A percentile compares a stretch with the other conserved stretches of the same genome.
These are phyloP conservation scores for Daldinia sp. DNA, from an alignment of 2,329 filamentous ascomycete species.

Conservation along the genomic window DNA sequence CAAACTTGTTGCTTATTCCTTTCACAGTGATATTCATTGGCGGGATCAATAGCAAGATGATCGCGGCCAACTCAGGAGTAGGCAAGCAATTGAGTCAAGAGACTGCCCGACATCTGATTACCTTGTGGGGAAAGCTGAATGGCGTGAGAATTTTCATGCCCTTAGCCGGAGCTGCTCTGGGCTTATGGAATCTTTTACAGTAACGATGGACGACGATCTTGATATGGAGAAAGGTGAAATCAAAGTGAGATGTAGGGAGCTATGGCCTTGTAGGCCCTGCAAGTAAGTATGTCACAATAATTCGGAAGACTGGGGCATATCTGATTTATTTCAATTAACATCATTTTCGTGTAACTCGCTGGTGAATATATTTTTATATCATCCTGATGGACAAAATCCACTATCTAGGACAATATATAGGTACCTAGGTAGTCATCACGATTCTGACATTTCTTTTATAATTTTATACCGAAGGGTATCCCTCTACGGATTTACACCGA, in stretches of 20 bases:
- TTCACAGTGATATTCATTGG: constrained; percentile 39
- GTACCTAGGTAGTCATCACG: background rate
- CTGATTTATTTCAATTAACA: background rate
- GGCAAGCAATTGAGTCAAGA: constrained; percentile 30
- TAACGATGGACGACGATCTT: background rate
- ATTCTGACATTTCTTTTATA: too few species aligned
- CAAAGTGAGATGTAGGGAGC: background rate
- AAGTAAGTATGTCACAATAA: too few species aligned
- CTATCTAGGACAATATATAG: background rate
- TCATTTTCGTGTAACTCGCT: background rate
- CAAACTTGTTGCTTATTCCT: constrained; percentile 38
- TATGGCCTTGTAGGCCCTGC: background rate
- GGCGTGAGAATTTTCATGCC: constrained; percentile 37
- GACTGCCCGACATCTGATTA: constrained; percentile 29
- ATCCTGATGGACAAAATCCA: background rate
- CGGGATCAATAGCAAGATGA: constrained; percentile 34
- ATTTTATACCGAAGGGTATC: background rate
- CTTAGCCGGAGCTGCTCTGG: constrained; percentile 34
- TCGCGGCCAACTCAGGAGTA: constrained; percentile 15
- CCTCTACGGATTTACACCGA: constrained; percentile 15
- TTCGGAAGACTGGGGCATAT: background rate
- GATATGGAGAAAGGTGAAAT: background rate
- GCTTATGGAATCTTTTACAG: constrained; percentile 40
- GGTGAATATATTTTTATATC: background rate
- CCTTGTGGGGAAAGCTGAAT: constrained; percentile 37